A percentile compares a stretch with the other conserved stretches of the same genome.
Evolutionary conservation across 352 stramenopile species (phyloP).

Genomic region (Albugo laibachii): DNA sequence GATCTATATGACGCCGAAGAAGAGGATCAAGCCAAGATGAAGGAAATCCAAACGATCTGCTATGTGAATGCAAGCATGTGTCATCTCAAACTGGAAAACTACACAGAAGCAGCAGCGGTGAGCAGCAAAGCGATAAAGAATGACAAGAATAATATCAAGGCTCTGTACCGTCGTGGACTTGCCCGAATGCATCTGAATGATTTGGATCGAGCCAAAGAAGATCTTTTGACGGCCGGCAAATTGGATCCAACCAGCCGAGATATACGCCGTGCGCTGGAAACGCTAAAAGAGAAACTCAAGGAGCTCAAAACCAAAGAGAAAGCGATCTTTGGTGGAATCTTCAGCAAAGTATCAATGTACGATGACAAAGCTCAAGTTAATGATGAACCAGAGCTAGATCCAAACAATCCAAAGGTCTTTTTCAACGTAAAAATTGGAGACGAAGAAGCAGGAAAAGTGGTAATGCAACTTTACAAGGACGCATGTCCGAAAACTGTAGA

Average conservation of each 20-base stretch:
- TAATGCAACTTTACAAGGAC: constrained; percentile 94
- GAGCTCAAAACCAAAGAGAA: constrained; percentile 92
- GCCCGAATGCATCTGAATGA: constrained; percentile 72
- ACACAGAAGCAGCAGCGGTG: constrained; percentile 63
- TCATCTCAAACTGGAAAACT: constrained; percentile 85
- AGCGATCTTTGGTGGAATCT: constrained; percentile 88
- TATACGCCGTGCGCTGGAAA: constrained; percentile 50
- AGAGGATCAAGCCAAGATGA: constrained; percentile 68
- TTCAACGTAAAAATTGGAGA: constrained; percentile 93
- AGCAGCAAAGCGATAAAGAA: constrained; percentile 70
- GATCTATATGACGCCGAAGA: constrained; percentile 76
- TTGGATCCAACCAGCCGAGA: constrained; percentile 66
- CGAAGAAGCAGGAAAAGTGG: constrained; percentile 73
- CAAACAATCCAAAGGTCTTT: constrained; percentile 93
- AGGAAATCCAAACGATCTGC: constrained; percentile 76
- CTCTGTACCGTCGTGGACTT: constrained; percentile 66
- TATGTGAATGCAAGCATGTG: constrained; percentile 90
- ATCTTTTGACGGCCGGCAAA: constrained; percentile 65
- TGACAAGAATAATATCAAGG: constrained; percentile 66
- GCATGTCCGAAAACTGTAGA: constrained; percentile 92
- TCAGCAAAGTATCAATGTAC: constrained; percentile 94
- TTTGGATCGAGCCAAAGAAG: constrained; percentile 71
- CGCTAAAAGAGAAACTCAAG: constrained; percentile 72
- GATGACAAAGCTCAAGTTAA: constrained; percentile 88
- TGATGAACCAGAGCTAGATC: constrained; percentile 26